Evolutionary conservation across 352 stramenopile species (phyloP), one percentile per base, ranked within the genome.

Genomic region (Phytophthora cactorum): DNA sequence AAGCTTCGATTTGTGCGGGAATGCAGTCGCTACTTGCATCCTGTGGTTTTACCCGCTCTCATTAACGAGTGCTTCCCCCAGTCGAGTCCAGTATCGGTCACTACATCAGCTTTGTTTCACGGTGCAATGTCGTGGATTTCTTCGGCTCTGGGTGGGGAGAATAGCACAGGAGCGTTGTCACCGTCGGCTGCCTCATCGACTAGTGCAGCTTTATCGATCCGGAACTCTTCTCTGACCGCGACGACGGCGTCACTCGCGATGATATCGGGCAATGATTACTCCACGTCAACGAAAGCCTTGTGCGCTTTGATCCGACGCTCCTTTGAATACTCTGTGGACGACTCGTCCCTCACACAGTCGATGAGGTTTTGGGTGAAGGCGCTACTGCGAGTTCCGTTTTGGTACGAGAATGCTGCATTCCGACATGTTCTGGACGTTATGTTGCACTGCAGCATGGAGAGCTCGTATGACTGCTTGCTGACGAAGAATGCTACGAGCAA

Each of bases 1-100:
- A 90, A 92, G 52, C 67, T 96, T 36, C 79, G 79, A 5, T 92
- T 93, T 59, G 81, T 94, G 15, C 82, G 86, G 5, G 79, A 93
- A 45, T 93, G 86, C 62, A 93, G 80, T 57, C 77, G 79, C 5
- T 92, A 77, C 41, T 57, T 92, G 31, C 84, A 92, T 46, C 84
- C 84, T 1, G 68, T 88, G 25, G 67, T 90, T 22, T 63, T 90
- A 3, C 84, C 82, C n/a, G 75, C 84, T 25, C 70, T 92, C 12
- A 80, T 89, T 32, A 88, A 88, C 36, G 81, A 90, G 66, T 77
- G 63, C 10, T 90, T 87, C 25, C 79, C 78, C 5, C 70, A 78
- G 34, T 78, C 75, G 5, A 87, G 70, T 34, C 68, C 81, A 4
- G 64, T 84, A 5, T 81, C 68, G 5, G 68, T 86, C 22, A 85